These are phyloP conservation scores for Penicillium arizonense DNA, from an alignment of 495 filamentous ascomycete species.

Conservation along the genomic window DNA sequence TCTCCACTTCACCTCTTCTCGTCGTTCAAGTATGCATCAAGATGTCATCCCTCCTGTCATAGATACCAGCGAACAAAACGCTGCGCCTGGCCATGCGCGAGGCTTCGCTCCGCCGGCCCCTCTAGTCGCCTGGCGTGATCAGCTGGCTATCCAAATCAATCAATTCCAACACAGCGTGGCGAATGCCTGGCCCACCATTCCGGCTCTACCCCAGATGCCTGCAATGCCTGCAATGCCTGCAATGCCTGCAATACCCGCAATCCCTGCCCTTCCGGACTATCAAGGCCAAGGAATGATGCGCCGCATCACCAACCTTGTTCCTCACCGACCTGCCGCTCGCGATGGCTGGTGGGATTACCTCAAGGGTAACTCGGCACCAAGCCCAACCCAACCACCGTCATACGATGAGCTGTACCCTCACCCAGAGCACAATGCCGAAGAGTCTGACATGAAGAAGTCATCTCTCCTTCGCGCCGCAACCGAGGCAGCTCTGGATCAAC, in stretches of 20 bases:
- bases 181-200: conserved; percentile 67
- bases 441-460: conserved; percentile 58
- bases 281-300: conserved; percentile 71
- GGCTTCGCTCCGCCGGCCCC: conserved; percentile 57
- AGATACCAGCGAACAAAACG: conserved; percentile 23
- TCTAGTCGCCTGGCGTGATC: conserved; percentile 72
- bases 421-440: conserved; percentile 38
- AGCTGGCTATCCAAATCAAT: conserved; percentile 74
- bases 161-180: conserved; percentile 73
- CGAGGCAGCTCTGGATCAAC: conserved; percentile 64
- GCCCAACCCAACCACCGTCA: conserved; percentile 59
- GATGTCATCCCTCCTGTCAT: conserved; percentile 23
- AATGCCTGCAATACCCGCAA: conserved; percentile 56
- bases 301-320: conserved; percentile 71
- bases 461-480: conserved; percentile 59
- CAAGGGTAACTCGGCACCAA: conserved; percentile 47
- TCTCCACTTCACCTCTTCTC: conserved; percentile 43
- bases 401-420: conserved; percentile 80
- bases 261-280: conserved; percentile 68
- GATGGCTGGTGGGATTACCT: conserved; percentile 71
- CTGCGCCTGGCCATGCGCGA: conserved; percentile 28
- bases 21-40: conserved; percentile 44
- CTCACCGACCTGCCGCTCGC: conserved; percentile 49
- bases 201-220: conserved; percentile 54
- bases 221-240: conserved; percentile 59